Evolutionary conservation across 768 basidiomycete genomes (phyloP).

Genomic region (Boletellus ananas): DNA sequence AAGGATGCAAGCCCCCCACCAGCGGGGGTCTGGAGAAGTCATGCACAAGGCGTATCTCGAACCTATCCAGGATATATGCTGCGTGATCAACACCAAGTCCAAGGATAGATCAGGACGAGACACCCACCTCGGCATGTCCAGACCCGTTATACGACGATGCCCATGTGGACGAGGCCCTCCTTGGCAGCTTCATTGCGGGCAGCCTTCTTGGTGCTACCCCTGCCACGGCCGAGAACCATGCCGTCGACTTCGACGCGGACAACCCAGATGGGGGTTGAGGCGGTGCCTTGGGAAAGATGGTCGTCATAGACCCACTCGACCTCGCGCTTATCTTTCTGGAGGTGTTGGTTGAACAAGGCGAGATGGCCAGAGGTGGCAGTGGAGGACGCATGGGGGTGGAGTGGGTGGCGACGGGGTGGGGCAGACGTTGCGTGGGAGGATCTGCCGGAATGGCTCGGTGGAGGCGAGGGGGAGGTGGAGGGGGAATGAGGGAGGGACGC

Average conservation of each 20-base stretch:
- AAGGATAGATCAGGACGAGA: background rate
- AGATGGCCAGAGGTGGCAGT: constrained; percentile 55
- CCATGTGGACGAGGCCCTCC: constrained; percentile 58
- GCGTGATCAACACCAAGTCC: background rate
- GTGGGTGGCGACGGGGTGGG: constrained; percentile 5
- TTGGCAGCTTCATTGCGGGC: constrained; percentile 83
- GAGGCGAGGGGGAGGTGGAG: background rate
- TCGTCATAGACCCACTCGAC: constrained; percentile 74
- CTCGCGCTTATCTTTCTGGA: constrained; percentile 52
- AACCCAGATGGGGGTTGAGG: constrained; percentile 74
- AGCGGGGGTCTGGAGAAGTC: constrained; percentile 56
- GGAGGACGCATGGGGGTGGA: constrained; percentile 18
- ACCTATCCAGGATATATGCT: background rate
- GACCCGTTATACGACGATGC: constrained; percentile 42
- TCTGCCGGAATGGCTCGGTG: background rate
- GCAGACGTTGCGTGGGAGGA: constrained; percentile 4
- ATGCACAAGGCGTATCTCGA: constrained; percentile 36
- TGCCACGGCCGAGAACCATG: constrained; percentile 55
- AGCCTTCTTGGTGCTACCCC: constrained; percentile 72
- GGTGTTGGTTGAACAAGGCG: constrained; percentile 74
- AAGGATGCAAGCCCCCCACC: constrained; percentile 34
- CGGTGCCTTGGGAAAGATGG: constrained; percentile 41
- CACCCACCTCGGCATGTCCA: constrained; percentile 33
- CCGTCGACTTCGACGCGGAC: constrained; percentile 64
- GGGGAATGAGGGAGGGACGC: background rate